Evolutionary conservation across 208 protist genomes (phyloP), one percentile per base, ranked within the genome.

Genomic region (Trypanosoma grayi): DNA sequence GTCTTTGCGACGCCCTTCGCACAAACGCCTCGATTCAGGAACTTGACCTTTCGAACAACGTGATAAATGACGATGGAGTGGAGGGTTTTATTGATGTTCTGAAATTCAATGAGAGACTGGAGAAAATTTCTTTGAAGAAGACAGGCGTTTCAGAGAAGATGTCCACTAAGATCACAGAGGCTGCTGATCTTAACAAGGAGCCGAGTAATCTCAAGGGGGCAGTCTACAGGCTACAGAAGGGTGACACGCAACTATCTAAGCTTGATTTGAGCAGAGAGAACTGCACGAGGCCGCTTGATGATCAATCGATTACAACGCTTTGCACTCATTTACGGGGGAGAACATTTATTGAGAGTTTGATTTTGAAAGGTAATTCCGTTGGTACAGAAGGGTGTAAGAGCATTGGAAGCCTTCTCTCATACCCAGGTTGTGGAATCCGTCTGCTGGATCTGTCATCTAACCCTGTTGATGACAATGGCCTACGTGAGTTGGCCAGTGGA

Each of bases 151-250:
- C 69, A 5, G 24, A 55, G 10, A 60, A 73, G 16, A 58, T 77
- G 50, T 57, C 62, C 2, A 56, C 56, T 16, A 64, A 66, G 39
- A 83, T 96, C 31, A 63, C 70, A 39, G 51, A 66, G 34, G 83
- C 83, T 31, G 88, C 81, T 44, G 67, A 78, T 39, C 52, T 96
- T 1, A 96, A 96, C 51, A 79, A 78, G 16, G 83, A 94, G 37
- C 67, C 84, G 28, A 60, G 46, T 22, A 48, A 69, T 18, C 51
- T 92, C 18, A 96, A 96, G 62, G 63, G 43, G 28, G 59, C 79
- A 2, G 73, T 78, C 30, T 91, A 90, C 56, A 73, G 73, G 16
- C 63, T 96, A 16, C 56, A 65, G n/a, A 77, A 76, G 57, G 66
- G 66, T 27, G 83, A 92, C 63, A 45, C 22, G 3, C 76, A 66